Percentiles rank a stretch among this genome's conserved stretches.
phyloP scores from a whole-genome alignment of 2,329 filamentous ascomycete genomes.

The Chrysoporthe cubensis region DNA sequence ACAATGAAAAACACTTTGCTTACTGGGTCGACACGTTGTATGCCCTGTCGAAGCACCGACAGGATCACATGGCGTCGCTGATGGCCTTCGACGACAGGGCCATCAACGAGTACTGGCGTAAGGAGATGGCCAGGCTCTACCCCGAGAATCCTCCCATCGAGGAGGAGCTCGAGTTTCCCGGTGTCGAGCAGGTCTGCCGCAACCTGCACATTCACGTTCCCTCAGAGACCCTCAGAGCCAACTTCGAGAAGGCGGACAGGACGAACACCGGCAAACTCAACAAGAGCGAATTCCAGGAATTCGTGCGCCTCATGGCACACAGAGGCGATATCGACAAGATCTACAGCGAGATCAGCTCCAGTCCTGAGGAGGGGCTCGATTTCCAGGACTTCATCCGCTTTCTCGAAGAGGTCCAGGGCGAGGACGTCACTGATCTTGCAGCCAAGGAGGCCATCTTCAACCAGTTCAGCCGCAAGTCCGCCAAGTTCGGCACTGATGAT shows the following conservation, averaged over 20 bases:
- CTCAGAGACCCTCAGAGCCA: constrained; percentile 70
- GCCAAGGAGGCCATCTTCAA: constrained; percentile 75
- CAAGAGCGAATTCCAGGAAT: constrained; percentile 80
- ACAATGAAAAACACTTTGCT: constrained; percentile 70
- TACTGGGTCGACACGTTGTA: constrained; percentile 86
- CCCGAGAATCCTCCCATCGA: constrained; percentile 55
- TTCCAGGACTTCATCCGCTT: constrained; percentile 77
- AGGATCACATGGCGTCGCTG: constrained; percentile 87
- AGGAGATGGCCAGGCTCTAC: constrained; percentile 75
- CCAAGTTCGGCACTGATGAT: constrained; percentile 36
- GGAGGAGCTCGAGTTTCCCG: constrained; percentile 75
- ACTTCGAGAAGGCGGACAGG: constrained; percentile 75
- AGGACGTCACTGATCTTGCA: constrained; percentile 71
- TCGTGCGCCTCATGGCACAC: constrained; percentile 81
- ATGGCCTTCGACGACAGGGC: constrained; percentile 84
- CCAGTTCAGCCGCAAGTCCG: constrained; percentile 60
- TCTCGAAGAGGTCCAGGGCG: constrained; percentile 71
- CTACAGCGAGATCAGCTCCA: constrained; percentile 64
- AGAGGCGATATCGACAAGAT: constrained; percentile 79
- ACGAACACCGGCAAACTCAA: constrained; percentile 68
- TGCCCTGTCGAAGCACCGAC: constrained; percentile 81
- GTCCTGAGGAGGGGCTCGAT: constrained; percentile 68
- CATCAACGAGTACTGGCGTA: constrained; percentile 82
- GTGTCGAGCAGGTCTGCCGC: constrained; percentile 82
- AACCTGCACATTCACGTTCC: constrained; percentile 92